phyloP scores from a whole-genome alignment of 225 moss, liverwort and hornwort genomes.

The Polytrichum formosum region DNA sequence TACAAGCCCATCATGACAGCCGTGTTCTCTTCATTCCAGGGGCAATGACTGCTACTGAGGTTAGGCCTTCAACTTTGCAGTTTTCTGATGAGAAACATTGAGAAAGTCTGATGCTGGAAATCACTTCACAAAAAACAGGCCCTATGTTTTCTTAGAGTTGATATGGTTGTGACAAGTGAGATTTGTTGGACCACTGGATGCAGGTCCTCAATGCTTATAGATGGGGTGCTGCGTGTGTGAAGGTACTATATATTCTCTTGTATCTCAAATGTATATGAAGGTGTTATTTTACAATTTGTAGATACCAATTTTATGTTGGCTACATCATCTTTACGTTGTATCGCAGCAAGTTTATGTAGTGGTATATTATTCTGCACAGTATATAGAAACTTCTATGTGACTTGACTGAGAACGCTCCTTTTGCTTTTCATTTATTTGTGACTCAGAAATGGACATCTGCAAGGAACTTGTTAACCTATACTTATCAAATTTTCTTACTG shows the following conservation, averaged over 20 bases:
- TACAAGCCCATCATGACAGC: constrained; percentile 42
- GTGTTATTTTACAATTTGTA: neutral
- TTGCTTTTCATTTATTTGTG: neutral
- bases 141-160: no score
- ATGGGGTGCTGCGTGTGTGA: constrained; percentile 73
- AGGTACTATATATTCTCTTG: constrained; percentile 33
- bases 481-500: constrained; percentile 8
- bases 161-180: no score
- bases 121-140: no score
- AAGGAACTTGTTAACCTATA: no score
- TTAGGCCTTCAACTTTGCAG: constrained; percentile 8
- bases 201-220: constrained; percentile 70
- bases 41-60: constrained; percentile 80
- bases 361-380: no score
- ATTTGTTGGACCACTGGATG: neutral
- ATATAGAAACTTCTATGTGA: no score
- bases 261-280: constrained; percentile 2
- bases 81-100: neutral
- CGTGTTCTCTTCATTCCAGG: constrained; percentile 69
- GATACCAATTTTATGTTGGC: no score
- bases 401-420: neutral
- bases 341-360: no score
- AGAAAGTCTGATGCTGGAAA: neutral
- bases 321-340: no score
- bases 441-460: neutral